A percentile compares a stretch with the other conserved stretches of the same genome.
These are phyloP conservation scores for Teratosphaeria gauchensis DNA, from an alignment of 2,329 filamentous ascomycete species.

Conservation along the genomic window DNA sequence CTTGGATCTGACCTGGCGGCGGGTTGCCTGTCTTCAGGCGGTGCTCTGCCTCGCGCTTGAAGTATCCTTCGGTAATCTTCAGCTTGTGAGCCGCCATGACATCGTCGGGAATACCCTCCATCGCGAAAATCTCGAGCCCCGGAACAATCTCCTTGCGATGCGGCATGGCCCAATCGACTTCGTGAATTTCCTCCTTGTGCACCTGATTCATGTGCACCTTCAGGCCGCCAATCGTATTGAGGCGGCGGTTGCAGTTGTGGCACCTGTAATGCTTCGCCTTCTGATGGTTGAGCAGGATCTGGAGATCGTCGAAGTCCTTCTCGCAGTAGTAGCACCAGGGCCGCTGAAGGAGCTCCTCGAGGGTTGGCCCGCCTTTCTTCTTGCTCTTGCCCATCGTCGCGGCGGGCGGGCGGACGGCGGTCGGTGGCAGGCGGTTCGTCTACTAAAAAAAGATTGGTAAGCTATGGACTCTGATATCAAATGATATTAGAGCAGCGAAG, in stretches of 20 bases:
- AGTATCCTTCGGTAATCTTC: constrained; percentile 75
- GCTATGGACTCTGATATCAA: background rate
- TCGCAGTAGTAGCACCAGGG: constrained; percentile 99
- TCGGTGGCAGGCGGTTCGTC: too few relatives aligned
- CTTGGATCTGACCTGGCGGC: constrained; percentile 39
- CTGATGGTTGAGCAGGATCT: constrained; percentile 92
- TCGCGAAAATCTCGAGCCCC: constrained; percentile 96
- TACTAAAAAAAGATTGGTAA: background rate
- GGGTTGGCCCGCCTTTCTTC: background rate
- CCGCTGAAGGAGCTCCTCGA: constrained; percentile 78
- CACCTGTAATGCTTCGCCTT: constrained; percentile 99
- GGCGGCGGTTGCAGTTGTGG: constrained; percentile 71
- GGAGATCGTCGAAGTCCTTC: constrained; percentile 93
- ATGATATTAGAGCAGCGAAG: background rate
- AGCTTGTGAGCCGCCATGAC: constrained; percentile 75
- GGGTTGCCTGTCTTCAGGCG: constrained; percentile 77
- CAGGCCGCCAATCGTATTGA: constrained; percentile 93
- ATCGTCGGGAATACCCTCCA: constrained; percentile 90
- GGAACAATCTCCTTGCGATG: constrained; percentile 63
- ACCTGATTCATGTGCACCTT: constrained; percentile 97
- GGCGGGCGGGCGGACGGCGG: background rate
- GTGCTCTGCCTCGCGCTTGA: constrained; percentile 74
- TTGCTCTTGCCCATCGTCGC: background rate
- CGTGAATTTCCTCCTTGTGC: constrained; percentile 81
- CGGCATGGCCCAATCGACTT: constrained; percentile 84